These are phyloP conservation scores for Lepiota subincarnata DNA, from an alignment of 768 basidiomycete genomes.

Conservation along the genomic window DNA sequence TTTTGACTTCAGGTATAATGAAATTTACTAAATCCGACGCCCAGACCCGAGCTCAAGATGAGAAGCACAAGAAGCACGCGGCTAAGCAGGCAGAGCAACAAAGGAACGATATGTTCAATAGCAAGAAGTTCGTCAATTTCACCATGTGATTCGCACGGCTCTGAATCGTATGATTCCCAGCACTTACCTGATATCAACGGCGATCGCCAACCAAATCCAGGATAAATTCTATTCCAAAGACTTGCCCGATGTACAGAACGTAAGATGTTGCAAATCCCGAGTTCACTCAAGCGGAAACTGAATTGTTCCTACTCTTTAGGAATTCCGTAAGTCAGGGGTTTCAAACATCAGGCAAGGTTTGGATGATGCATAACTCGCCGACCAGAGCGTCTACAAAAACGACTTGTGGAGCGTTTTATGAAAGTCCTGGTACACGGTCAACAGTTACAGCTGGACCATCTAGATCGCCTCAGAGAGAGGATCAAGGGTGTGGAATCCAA, in stretches of 20 bases:
- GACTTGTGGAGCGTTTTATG: constrained; percentile 52
- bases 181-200: constrained; percentile 66
- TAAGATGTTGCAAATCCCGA: constrained; percentile 31
- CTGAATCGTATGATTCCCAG: constrained; percentile 29
- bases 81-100: constrained; percentile 76
- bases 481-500: constrained; percentile 42
- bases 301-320: constrained; percentile 34
- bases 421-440: constrained; percentile 58
- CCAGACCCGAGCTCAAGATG: constrained; percentile 65
- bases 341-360: constrained; percentile 8
- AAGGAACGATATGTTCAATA: constrained; percentile 69
- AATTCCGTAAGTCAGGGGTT: constrained; percentile 54
- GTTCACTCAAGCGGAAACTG: not conserved
- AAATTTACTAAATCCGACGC: constrained; percentile 8
- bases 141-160: not conserved
- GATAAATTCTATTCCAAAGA: constrained; percentile 68
- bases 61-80: constrained; percentile 70
- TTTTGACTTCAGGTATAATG: not conserved
- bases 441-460: constrained; percentile 51
- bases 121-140: constrained; percentile 63
- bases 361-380: not conserved
- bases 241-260: constrained; percentile 67
- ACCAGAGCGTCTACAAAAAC: constrained; percentile 66
- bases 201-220: constrained; percentile 66
- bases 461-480: constrained; percentile 53